These are phyloP conservation scores for Nannochloropsis salina DNA, from an alignment of 108 stramenopile genomes.

Conservation along the genomic window DNA sequence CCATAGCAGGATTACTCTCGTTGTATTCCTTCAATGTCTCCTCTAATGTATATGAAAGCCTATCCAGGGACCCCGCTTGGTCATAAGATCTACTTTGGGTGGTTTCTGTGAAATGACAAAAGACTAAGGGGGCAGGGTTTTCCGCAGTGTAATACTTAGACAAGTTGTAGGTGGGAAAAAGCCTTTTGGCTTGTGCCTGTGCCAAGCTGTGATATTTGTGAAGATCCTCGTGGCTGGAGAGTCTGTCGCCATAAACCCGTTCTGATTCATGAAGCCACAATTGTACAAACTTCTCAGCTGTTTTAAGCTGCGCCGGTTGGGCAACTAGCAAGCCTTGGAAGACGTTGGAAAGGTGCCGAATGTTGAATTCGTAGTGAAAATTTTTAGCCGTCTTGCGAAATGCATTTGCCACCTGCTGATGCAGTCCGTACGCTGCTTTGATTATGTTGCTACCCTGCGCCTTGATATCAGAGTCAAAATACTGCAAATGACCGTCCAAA, in stretches of 20 bases:
- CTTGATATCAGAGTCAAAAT: slow-evolving; percentile 55
- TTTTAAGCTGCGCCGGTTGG: slow-evolving; percentile 55
- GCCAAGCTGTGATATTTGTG: slow-evolving; percentile 56
- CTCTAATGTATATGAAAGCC: slow-evolving; percentile 47
- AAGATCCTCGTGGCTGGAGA: slow-evolving; percentile 58
- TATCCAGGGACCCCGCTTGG: slow-evolving; percentile 48
- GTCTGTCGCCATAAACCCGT: slow-evolving; percentile 63
- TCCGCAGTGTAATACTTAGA: slow-evolving; percentile 59
- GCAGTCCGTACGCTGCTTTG: slow-evolving; percentile 58
- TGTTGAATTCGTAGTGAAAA: slow-evolving; percentile 72
- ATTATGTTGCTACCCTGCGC: slow-evolving; percentile 48
- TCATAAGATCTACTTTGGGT: slow-evolving; percentile 60
- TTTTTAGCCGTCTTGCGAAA: slow-evolving; percentile 63
- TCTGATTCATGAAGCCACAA: slow-evolving; percentile 67
- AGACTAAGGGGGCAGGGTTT: slow-evolving; percentile 62
- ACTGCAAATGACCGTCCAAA: slow-evolving; percentile 59
- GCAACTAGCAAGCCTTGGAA: slow-evolving; percentile 65
- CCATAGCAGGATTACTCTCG: slow-evolving; percentile 62
- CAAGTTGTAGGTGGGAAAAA: slow-evolving; percentile 55
- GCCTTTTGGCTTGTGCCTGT: slow-evolving; percentile 56
- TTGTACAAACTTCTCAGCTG: slow-evolving; percentile 59
- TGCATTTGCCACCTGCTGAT: slow-evolving; percentile 55
- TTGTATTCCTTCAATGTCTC: slow-evolving; percentile 63
- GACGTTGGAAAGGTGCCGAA: slow-evolving; percentile 63
- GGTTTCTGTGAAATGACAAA: slow-evolving; percentile 64